Base-by-base conservation (phyloP, 495 filamentous ascomycete genomes). In the Aspergillus cavernicola region DNA sequence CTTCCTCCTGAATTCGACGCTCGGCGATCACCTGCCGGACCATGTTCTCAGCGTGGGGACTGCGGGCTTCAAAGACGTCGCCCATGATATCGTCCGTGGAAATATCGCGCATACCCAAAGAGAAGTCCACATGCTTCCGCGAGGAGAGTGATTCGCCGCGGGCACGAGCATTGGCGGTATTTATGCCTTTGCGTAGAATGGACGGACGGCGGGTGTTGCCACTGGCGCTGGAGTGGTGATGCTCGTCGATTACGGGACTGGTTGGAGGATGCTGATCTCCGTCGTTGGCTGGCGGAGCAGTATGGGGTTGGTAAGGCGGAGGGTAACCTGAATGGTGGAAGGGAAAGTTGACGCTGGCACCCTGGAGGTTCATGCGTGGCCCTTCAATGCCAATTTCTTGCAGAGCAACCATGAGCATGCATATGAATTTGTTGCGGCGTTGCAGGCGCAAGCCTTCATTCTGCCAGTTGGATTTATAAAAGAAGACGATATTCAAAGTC, bases 381-480 rank as follows among this genome's bases (percentile, higher is more conserved):
- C 90, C 89, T 77, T 95, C 88, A 63, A 96, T 92, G 57, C 90
- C 89, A 52, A 92, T 83, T 58, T 93, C 88, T 48, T 84, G 76
- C 57, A 97, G 87, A 37, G 87, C 80, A 41, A 86, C 74, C 93
- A 97, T 96, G 59, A 98, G 68, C 56, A 93, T 92, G 56, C 87
- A 90, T 56, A 95, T 92, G 71, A 97, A 96, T 66, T 91, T 95
- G 73, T 98, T 98, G 49, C 92, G 87, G 13, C 93, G 82, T 53
- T 85, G 87, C 2, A 98, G 79, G 66, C 93, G 90, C 19, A 96
- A 77, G 38, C 92, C 78, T 63, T 98, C 93, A 69, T 97, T 97
- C 62, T 97, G 92, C 83, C 84, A 87, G 62, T 86, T 96, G 45
- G 87, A 89, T 66, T 97, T 98, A 78, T 96, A 96, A 73, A 97